Evolutionary conservation across 2,329 filamentous ascomycete genomes (phyloP), one percentile per base, ranked within the genome.

Genomic region (Aspergillus brasiliensis): DNA sequence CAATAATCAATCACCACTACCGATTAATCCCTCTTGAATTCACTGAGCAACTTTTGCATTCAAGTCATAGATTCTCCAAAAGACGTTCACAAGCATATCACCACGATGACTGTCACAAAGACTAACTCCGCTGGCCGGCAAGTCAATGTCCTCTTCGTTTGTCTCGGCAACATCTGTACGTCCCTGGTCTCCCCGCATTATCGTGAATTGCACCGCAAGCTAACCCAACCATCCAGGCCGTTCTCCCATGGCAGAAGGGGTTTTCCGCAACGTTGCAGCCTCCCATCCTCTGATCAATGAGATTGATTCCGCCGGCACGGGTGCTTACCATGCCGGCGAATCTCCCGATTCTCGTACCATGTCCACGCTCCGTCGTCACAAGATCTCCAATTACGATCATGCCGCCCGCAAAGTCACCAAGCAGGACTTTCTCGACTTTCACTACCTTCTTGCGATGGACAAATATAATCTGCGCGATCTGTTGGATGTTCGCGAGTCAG

Each of bases 371-470:
- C 79, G 83, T 62, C 81, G 83, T 48, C 86, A 97, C 73, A 88
- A 88, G 34, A 92, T 98, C 67, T 87, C 80, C 5, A 83, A 89
- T 61, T 97, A 96, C 77, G 79, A 82, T 10, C 92, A 97, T 76
- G 80, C 81, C 2, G 93, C 92, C 19, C 87, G 92, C 55, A 89
- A 91, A 75, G 88, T 96, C 74, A 74, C 77, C 75, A 77, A 82
- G 1, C 83, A 84, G 54, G 95, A 99, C 77, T 96, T 98, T 69
- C 80, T 87, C 58, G 83, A 84, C 15, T 98, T 97, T 71, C 92
- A 98, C 77, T 98, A 96, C 78, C 88, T 99, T 61, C 88, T 99
- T 59, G 93, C 91, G 62, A 99, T 99, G 95, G 95, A 99, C 73
- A 82, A 86, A 51, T 86, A 87, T 48, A 98, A 98, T 74, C 80